These are phyloP conservation scores for Simplicillium sp. DNA, from an alignment of 2,329 filamentous ascomycete genomes.

Conservation along the genomic window DNA sequence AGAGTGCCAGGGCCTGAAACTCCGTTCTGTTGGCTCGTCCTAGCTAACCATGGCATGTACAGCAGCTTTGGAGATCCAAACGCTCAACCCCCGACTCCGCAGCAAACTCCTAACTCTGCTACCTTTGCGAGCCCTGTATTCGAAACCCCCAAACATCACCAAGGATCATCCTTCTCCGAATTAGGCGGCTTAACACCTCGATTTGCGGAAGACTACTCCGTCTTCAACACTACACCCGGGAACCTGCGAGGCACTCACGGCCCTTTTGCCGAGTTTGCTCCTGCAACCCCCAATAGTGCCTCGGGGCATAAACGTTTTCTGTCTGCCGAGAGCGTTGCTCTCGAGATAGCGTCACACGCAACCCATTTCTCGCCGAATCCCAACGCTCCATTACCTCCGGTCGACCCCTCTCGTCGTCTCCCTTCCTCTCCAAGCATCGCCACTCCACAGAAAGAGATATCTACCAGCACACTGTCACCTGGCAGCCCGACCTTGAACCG, in stretches of 20 bases:
- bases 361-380: slow-evolving; percentile 48
- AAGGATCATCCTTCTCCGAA: slow-evolving; percentile 36
- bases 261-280: slow-evolving; percentile 34
- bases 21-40: slow-evolving; percentile 9
- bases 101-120: slow-evolving; percentile 45
- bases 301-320: slow-evolving; percentile 38
- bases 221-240: slow-evolving; percentile 55
- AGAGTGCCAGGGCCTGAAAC: slow-evolving; percentile 2
- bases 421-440: slow-evolving; percentile 46
- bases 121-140: slow-evolving; percentile 45
- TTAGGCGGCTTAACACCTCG: slow-evolving; percentile 47
- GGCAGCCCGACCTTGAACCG: slow-evolving; percentile 17
- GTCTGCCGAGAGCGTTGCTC: slow-evolving; percentile 38
- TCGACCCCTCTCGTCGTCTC: slow-evolving; percentile 48
- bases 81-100: slow-evolving; percentile 50
- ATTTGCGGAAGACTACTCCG: slow-evolving; percentile 56
- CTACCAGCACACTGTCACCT: slow-evolving; percentile 16
- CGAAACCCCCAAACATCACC: slow-evolving; percentile 43
- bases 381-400: slow-evolving; percentile 45
- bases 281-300: slow-evolving; percentile 23
- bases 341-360: slow-evolving; percentile 50
- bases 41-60: slow-evolving; percentile 24
- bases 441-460: slow-evolving; percentile 18
- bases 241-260: slow-evolving; percentile 39
- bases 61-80: slow-evolving; percentile 54